Conservation (phyloP, 2,329 filamentous ascomycete genomes). For the Diaporthe helianthi region DNA sequence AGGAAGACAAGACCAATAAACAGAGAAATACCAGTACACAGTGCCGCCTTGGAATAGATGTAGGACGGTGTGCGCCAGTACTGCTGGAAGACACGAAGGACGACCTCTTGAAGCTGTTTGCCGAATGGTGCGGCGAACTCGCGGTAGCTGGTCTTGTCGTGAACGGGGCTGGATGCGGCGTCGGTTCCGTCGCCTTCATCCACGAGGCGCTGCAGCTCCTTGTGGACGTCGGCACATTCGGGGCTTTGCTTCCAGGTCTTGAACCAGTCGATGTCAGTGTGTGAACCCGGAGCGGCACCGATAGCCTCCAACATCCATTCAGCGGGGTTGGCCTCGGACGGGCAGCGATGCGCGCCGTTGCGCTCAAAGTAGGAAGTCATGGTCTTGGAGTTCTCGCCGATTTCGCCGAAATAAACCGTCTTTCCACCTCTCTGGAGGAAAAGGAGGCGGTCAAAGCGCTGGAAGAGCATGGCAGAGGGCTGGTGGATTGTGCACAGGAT, state of each 20-base stretch:
- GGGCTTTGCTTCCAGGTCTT: constrained; percentile 65
- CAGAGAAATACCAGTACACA: constrained; percentile 60
- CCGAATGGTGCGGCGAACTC: constrained; percentile 76
- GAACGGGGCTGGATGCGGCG: constrained; percentile 38
- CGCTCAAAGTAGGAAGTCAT: constrained; percentile 80
- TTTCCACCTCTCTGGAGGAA: constrained; percentile 76
- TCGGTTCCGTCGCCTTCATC: constrained; percentile 41
- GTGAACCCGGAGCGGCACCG: constrained; percentile 68
- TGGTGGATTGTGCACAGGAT: constrained; percentile 97
- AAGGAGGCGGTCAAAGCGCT: constrained; percentile 81
- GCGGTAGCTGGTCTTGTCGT: constrained; percentile 51
- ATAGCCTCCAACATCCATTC: constrained; percentile 78
- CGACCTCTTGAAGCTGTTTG: constrained; percentile 66
- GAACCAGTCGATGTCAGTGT: constrained; percentile 71
- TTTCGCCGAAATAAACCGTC: constrained; percentile 80
- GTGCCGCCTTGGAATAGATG: constrained; percentile 71
- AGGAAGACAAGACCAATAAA: constrained; percentile 77
- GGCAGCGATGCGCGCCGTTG: constrained; percentile 71
- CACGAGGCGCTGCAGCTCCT: constrained; percentile 64
- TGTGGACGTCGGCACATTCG: constrained; percentile 62
- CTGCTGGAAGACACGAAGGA: constrained; percentile 70
- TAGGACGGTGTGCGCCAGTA: constrained; percentile 77
- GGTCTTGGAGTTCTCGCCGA: constrained; percentile 72
- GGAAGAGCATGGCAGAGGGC: constrained; percentile 88
- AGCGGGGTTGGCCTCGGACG: constrained; percentile 75